These are phyloP conservation scores for Tylopilus sp. DNA, from an alignment of 1,284 basidiomycete genomes.

Conservation along the genomic window DNA sequence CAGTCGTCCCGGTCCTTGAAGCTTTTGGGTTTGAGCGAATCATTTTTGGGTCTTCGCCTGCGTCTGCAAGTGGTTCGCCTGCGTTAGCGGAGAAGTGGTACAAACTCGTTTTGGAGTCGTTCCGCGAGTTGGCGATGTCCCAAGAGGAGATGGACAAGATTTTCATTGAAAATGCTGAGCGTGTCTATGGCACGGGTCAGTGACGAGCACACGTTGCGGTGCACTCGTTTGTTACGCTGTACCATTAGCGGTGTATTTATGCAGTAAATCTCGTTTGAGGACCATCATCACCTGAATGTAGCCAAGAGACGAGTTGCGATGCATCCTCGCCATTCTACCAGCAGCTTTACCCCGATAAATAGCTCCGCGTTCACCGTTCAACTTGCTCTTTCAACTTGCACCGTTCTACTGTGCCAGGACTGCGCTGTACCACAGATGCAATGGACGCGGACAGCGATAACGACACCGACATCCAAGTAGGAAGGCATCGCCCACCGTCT, in stretches of 20 bases:
- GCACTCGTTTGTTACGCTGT: background rate
- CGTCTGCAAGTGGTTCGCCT: conserved; percentile 48
- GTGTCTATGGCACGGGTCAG: conserved; percentile 47
- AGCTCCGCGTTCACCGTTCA: background rate
- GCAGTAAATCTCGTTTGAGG: background rate
- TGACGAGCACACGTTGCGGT: background rate
- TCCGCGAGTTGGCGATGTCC: conserved; percentile 81
- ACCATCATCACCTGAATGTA: conserved; percentile 1
- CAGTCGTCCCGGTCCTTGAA: conserved; percentile 75
- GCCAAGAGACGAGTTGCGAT: conserved; percentile 14
- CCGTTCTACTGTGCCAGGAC: background rate
- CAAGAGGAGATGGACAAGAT: conserved; percentile 73
- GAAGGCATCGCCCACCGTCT: conserved; percentile 17
- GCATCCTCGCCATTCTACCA: conserved; percentile 1
- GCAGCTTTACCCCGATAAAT: conserved; percentile 4
- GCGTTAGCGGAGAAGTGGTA: conserved; percentile 71
- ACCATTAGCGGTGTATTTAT: background rate
- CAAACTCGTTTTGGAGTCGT: conserved; percentile 70
- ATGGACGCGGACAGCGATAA: conserved; percentile 22
- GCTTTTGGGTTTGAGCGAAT: conserved; percentile 61
- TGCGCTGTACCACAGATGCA: background rate
- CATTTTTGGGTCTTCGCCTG: conserved; percentile 57
- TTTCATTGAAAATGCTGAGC: conserved; percentile 63
- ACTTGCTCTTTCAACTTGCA: background rate
- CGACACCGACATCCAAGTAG: conserved; percentile 15